phyloP scores from a whole-genome alignment of 2,329 filamentous ascomycete genomes.

The Cytospora piceicola region DNA sequence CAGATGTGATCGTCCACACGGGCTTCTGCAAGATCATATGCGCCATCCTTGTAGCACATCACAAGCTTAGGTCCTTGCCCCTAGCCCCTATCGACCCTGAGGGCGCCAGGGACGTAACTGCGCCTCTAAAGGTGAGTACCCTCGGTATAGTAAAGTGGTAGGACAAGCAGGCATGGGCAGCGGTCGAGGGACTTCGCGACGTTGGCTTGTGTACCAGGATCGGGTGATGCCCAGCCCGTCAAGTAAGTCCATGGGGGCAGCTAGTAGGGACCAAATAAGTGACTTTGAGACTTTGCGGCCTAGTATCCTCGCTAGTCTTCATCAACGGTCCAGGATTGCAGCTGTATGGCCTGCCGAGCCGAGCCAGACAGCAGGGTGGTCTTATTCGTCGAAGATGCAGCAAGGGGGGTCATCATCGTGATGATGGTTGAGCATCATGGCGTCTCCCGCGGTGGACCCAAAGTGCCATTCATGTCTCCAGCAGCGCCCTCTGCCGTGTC shows the following conservation, averaged over 20 bases:
- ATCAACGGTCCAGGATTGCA: conserved; percentile 16
- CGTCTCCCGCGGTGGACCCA: conserved; percentile 2
- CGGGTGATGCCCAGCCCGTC: conserved; percentile 1
- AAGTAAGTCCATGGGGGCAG: conserved; percentile 9
- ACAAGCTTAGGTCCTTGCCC: conserved; percentile 17
- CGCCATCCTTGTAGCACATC: conserved; percentile 25
- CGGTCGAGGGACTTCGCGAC: conserved; percentile 4
- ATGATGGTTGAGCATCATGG: conserved; percentile 1
- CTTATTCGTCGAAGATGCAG: conserved; percentile 21
- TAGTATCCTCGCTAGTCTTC: conserved; percentile 5
- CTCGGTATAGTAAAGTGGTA: conserved; percentile 3
- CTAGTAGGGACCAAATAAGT: conserved; percentile 21
- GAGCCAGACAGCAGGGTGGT: conserved; percentile 3
- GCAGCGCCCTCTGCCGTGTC: conserved; percentile 19
- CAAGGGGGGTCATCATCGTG: conserved; percentile 12
- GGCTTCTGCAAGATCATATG: conserved; percentile 18
- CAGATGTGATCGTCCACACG: conserved; percentile 17
- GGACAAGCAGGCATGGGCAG: conserved; percentile 11
- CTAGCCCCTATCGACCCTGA: conserved; percentile 2
- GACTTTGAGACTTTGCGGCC: conserved; percentile 10
- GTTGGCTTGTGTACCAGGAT: conserved; percentile 15
- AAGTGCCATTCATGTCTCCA: conserved; percentile 13
- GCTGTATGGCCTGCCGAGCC: conserved; percentile 13
- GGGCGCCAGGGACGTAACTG: conserved; percentile 13
- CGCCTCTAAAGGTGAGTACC: conserved; percentile 6